These are phyloP conservation scores for Chlorophyllum brunneum DNA, from an alignment of 768 basidiomycete species.

Conservation along the genomic window DNA sequence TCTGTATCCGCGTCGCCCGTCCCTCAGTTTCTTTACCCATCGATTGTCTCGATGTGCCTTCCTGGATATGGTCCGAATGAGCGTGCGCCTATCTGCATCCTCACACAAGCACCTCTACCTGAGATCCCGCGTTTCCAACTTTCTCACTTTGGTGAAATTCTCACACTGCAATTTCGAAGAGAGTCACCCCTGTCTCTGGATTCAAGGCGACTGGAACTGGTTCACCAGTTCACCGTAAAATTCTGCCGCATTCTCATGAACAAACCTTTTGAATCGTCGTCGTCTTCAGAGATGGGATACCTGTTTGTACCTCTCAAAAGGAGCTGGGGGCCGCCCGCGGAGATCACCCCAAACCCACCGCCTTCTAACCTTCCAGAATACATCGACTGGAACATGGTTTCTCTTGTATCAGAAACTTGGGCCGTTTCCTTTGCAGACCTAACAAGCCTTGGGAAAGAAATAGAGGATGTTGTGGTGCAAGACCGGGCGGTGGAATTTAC, in stretches of 20 bases:
- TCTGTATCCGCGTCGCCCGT: background rate
- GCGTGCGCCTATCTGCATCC: conserved; percentile 50
- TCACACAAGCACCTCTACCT: conserved; percentile 69
- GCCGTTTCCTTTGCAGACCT: conserved; percentile 41
- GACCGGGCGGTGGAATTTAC: conserved; percentile 78
- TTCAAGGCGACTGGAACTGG: conserved; percentile 37
- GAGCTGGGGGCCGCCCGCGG: conserved; percentile 30
- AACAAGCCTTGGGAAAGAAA: conserved; percentile 37
- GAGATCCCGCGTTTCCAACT: conserved; percentile 50
- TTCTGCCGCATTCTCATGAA: conserved; percentile 61
- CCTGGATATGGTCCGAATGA: background rate
- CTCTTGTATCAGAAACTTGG: conserved; percentile 49
- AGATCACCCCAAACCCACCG: conserved; percentile 10
- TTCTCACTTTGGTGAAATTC: conserved; percentile 49
- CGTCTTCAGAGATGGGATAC: conserved; percentile 52
- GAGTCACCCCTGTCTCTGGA: conserved; percentile 49
- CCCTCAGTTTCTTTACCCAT: conserved; percentile 8
- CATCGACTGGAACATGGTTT: conserved; percentile 65
- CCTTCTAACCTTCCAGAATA: conserved; percentile 35
- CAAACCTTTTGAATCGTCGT: conserved; percentile 55
- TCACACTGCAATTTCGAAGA: conserved; percentile 39
- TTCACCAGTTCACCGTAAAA: conserved; percentile 63
- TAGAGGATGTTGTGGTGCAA: conserved; percentile 67
- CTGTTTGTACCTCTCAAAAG: conserved; percentile 60
- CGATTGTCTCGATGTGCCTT: background rate